Percentiles rank a stretch among this genome's conserved stretches.
These are phyloP conservation scores for Populus ilicifolia DNA, from an alignment of 345 rosid species.

Conservation along the genomic window DNA sequence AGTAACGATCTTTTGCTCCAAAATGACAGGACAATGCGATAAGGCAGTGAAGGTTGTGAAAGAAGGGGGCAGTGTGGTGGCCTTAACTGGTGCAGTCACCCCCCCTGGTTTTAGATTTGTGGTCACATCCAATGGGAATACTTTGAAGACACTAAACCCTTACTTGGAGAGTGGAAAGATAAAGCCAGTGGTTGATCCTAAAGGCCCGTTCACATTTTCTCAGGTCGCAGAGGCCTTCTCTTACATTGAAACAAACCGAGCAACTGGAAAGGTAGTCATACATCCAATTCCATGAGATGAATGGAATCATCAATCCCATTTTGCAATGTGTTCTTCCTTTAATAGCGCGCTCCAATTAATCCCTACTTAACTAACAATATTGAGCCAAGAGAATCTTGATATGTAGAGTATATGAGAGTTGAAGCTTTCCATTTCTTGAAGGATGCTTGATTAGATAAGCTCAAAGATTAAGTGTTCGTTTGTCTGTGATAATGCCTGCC, in stretches of 20 bases:
- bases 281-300: slow-evolving; percentile 59
- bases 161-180: slow-evolving; percentile 78
- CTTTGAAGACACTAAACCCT: slow-evolving; percentile 78
- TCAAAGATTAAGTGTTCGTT: no score
- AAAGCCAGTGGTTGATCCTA: slow-evolving; percentile 80
- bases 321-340: not conserved
- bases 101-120: slow-evolving; percentile 93
- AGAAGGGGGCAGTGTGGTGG: slow-evolving; percentile 91
- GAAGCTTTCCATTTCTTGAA: no score
- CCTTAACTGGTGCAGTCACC: slow-evolving; percentile 83
- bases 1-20: not conserved
- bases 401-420: no score
- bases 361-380: no score
- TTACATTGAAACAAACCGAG: slow-evolving; percentile 77
- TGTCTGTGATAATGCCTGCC: no score
- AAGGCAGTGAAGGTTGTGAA: slow-evolving; percentile 76
- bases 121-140: slow-evolving; percentile 74
- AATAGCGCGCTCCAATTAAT: no score
- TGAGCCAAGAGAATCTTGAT: no score
- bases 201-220: slow-evolving; percentile 74
- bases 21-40: slow-evolving; percentile 75
- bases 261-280: slow-evolving; percentile 70
- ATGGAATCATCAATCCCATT: not conserved
- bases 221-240: slow-evolving; percentile 68
- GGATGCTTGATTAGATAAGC: no score